Evolutionary conservation across 169 alveolate species (phyloP).

Genomic region (Miamiensis avidus): DNA sequence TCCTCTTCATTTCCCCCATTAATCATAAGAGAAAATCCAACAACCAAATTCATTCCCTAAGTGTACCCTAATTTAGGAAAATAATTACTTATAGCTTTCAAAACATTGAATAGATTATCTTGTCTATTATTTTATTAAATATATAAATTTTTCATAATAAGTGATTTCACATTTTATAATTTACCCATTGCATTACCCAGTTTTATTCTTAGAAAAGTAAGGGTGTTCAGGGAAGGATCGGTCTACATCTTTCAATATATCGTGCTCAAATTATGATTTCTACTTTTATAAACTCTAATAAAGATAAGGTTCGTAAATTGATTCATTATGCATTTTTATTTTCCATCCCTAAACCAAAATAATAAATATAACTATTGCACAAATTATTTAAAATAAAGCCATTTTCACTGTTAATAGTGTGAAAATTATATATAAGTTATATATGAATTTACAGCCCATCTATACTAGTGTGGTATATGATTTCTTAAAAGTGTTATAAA

Average conservation of each 20-base stretch:
- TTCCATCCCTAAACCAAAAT: neutral
- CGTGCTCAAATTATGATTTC: neutral
- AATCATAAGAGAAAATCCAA: slow-evolving; percentile 51
- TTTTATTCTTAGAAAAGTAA: too few relatives aligned
- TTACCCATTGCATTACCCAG: too few relatives aligned
- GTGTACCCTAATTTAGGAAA: slow-evolving; percentile 60
- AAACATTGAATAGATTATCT: slow-evolving; percentile 28
- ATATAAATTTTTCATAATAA: too few relatives aligned
- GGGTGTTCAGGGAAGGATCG: neutral
- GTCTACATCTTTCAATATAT: neutral
- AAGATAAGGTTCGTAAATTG: neutral
- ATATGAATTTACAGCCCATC: too few relatives aligned
- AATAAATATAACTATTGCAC: too few relatives aligned
- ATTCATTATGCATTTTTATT: neutral
- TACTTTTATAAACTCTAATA: neutral
- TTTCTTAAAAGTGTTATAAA: too few relatives aligned
- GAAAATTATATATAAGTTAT: too few relatives aligned
- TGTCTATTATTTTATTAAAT: slow-evolving; percentile 14
- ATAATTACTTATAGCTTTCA: slow-evolving; percentile 19
- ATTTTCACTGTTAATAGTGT: too few relatives aligned
- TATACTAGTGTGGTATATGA: too few relatives aligned
- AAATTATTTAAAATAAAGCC: too few relatives aligned
- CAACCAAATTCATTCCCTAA: slow-evolving; percentile 57
- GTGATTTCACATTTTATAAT: too few relatives aligned
- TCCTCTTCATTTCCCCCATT: slow-evolving; percentile 70